Evolutionary conservation across 2,329 filamentous ascomycete genomes (phyloP).

Genomic region (Alternaria viburni): DNA sequence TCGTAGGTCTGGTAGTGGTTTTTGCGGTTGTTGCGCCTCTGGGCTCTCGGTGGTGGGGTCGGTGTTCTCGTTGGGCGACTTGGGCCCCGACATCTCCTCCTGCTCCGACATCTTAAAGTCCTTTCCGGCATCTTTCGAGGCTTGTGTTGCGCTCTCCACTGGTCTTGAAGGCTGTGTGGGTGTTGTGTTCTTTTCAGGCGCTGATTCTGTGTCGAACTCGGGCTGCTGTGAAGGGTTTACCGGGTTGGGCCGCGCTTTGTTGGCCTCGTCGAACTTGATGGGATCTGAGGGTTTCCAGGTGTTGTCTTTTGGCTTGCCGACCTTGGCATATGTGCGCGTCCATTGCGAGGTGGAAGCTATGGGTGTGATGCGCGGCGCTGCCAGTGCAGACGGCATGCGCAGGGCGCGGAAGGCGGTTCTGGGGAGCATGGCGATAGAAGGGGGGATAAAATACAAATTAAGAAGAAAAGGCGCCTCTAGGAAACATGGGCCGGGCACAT

Average conservation of each 20-base stretch:
- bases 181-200: slow-evolving; percentile 29
- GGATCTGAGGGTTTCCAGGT: slow-evolving; percentile 51
- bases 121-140: slow-evolving; percentile 19
- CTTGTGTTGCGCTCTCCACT: slow-evolving; percentile 21
- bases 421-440: slow-evolving; percentile 42
- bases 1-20: slow-evolving; percentile 87
- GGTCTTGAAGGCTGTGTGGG: slow-evolving; percentile 34
- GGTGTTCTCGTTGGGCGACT: slow-evolving; percentile 44
- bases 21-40: slow-evolving; percentile 56
- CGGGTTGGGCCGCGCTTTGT: slow-evolving; percentile 31
- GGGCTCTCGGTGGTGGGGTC: slow-evolving; percentile 49
- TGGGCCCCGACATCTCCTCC: slow-evolving; percentile 46
- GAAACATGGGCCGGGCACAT: background rate
- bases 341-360: slow-evolving; percentile 38
- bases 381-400: slow-evolving; percentile 35
- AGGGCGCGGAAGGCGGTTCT: slow-evolving; percentile 44
- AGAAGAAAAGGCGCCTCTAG: slow-evolving; percentile 5
- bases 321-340: slow-evolving; percentile 35
- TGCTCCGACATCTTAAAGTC: slow-evolving; percentile 39
- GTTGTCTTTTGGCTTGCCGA: slow-evolving; percentile 40
- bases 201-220: slow-evolving; percentile 35
- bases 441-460: slow-evolving; percentile 24
- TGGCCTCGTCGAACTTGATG: slow-evolving; percentile 46
- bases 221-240: slow-evolving; percentile 43
- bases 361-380: slow-evolving; percentile 31